Evolutionary conservation across 169 alveolate genomes (phyloP).

Genomic region (Cryptosporidium bovis): DNA sequence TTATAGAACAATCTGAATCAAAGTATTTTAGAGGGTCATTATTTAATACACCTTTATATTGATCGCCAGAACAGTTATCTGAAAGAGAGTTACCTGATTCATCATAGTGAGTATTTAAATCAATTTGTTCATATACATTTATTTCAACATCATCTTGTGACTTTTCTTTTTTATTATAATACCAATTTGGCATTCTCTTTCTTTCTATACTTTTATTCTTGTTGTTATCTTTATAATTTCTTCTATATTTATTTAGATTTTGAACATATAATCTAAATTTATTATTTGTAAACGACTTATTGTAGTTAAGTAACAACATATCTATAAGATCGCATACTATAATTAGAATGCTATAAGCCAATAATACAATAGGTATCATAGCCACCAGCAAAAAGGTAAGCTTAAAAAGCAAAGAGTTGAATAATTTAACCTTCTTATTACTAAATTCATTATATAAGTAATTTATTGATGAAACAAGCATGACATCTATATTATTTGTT

Average conservation of each 20-base stretch:
- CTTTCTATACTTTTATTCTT: background rate
- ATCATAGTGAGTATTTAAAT: background rate
- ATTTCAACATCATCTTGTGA: background rate
- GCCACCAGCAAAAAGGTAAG: background rate
- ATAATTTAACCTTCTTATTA: background rate
- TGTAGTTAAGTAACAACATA: background rate
- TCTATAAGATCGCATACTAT: slow-evolving; percentile 6
- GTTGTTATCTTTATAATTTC: too few relatives aligned
- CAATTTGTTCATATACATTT: background rate
- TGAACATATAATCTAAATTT: background rate
- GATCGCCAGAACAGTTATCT: background rate
- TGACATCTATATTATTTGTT: background rate
- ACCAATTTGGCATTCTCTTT: background rate
- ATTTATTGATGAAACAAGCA: background rate
- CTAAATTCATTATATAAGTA: background rate
- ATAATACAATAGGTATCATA: background rate
- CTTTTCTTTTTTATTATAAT: background rate
- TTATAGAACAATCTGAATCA: slow-evolving; percentile 65
- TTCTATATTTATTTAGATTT: background rate
- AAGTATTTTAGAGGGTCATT: slow-evolving; percentile 60
- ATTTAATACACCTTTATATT: background rate
- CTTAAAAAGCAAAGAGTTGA: slow-evolving; percentile 6
- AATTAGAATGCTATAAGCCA: background rate
- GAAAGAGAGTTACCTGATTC: slow-evolving; percentile 16
- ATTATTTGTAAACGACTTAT: too few relatives aligned